Evolutionary conservation across 208 protist genomes (phyloP).

Genomic region (Trichomonas tenax): DNA sequence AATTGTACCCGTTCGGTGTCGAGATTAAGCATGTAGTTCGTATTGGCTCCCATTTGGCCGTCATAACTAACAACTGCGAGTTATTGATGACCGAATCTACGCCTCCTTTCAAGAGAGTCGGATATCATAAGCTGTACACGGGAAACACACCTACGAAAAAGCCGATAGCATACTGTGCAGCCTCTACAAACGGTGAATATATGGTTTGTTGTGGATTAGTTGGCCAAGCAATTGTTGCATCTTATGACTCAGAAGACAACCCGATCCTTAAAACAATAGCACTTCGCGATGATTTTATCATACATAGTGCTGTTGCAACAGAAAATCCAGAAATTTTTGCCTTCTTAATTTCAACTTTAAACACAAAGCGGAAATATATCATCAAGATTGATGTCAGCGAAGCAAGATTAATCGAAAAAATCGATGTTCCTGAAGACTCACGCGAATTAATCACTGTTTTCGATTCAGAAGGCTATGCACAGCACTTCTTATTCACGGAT

Average conservation of each 20-base stretch:
- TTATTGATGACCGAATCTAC: background rate
- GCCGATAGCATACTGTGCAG: background rate
- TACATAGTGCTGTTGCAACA: background rate
- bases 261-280: background rate
- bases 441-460: background rate
- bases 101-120: background rate
- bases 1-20: background rate
- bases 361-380: background rate
- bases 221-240: background rate
- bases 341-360: background rate
- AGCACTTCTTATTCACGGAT: background rate
- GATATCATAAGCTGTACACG: background rate
- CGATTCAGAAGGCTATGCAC: background rate
- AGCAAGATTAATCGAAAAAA: too few relatives aligned
- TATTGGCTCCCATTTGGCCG: background rate
- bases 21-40: background rate
- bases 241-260: background rate
- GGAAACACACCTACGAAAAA: background rate
- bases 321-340: background rate
- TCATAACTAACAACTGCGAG: background rate
- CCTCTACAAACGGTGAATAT: background rate
- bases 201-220: background rate
- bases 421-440: background rate
- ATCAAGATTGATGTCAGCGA: background rate
- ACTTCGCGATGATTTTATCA: background rate